Evolutionary conservation across 1,139 yeast species (phyloP).

Genomic region (Saccharomyces hybrid): DNA sequence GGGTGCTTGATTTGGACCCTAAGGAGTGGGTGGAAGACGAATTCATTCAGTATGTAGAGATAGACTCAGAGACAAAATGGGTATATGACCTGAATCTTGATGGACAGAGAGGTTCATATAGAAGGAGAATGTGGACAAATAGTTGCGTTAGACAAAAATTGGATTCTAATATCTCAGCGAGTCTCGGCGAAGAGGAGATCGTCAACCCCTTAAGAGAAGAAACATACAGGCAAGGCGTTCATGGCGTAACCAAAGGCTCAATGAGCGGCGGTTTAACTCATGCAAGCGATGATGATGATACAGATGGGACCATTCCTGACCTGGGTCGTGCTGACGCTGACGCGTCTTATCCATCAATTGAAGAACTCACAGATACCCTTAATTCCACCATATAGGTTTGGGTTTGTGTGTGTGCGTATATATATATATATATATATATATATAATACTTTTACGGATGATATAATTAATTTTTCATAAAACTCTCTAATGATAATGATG

Average conservation of each 20-base stretch:
- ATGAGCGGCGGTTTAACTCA: slow-evolving; percentile 15
- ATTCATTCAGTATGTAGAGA: slow-evolving; percentile 45
- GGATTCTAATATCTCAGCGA: slow-evolving; percentile 6
- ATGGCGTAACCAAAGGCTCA: slow-evolving; percentile 21
- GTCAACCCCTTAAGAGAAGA: slow-evolving; percentile 16
- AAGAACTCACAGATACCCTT: slow-evolving; percentile 4
- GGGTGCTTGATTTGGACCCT: slow-evolving; percentile 58
- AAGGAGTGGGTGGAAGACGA: slow-evolving; percentile 50
- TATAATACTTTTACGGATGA: neutral
- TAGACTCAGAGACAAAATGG: slow-evolving; percentile 71
- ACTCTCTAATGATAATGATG: slow-evolving; percentile 42
- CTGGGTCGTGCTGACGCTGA: slow-evolving; percentile 4
- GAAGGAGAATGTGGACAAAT: slow-evolving; percentile 52
- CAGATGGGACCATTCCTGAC: neutral
- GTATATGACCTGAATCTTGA: slow-evolving; percentile 49
- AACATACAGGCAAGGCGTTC: slow-evolving; percentile 8
- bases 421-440: neutral
- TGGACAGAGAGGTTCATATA: slow-evolving; percentile 30
- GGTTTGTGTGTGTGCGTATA: neutral
- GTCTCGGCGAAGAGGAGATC: slow-evolving; percentile 11
- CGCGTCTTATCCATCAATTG: slow-evolving; percentile 4
- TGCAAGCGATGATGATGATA: neutral
- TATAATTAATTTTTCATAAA: slow-evolving; percentile 35
- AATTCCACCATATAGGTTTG: slow-evolving; percentile 4
- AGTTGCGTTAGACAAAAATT: slow-evolving; percentile 28